Evolutionary conservation across 139 green algal genomes (phyloP), one percentile per base, ranked within the genome.

Genomic region (Picochlorum sp.): DNA sequence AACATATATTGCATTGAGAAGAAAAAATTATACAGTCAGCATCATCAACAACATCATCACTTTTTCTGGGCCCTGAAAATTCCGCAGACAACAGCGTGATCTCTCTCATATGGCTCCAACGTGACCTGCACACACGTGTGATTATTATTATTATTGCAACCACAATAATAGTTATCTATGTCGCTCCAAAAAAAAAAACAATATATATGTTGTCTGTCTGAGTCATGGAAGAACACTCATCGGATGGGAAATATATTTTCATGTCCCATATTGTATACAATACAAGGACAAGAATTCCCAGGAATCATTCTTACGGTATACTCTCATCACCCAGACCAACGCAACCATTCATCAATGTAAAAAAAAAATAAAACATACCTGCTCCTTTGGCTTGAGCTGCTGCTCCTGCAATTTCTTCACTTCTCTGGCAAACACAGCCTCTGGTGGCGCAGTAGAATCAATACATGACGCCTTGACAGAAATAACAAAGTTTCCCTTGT

Each of bases 401-500:
- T 90, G 78, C 82, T 97, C 88, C 73, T 96, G 84, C 71, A 99
- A 78, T 80, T 98, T 98, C 85, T 97, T 95, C 37, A 98, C 88
- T 77, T 98, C 93, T 21, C 87, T 80, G 2, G 93, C 93, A 82
- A 98, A 98, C 49, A 98, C 93, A 7, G 90, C 91, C 81, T 99
- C 94, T 10, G 94, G 91, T 9, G 86, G 78, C 4, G 94, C 94
- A 6, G 94, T 99, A 56, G 86, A 96, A 76, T 99, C 94, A 67
- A 99, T 99, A 80, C 94, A 99, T 70, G 81, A 92, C 30, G 94
- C 91, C 78, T 99, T 99, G 77, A 99, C 96, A 65, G 86, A 96
- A 77, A 99, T 98, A 50, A 98, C 92, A 71, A 96, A 98, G 85
- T 94, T 74, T 67, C 94, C 94, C 31, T 84, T 86, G 61, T 94